Base-by-base conservation (phyloP, 139 green algal genomes). In the Chlamydomonas sphaeroides region DNA sequence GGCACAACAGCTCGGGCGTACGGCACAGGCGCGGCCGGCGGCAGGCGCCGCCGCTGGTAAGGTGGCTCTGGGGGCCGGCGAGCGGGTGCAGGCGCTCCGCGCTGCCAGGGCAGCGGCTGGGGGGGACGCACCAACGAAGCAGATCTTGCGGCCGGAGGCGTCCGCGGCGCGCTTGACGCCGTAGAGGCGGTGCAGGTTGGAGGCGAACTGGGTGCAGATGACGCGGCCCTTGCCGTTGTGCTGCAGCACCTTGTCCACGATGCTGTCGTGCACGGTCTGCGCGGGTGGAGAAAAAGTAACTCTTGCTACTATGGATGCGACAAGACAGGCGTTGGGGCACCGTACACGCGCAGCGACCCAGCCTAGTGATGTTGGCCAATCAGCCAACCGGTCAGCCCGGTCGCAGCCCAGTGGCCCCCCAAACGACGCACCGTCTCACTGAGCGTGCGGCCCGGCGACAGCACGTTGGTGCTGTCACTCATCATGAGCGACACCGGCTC, bases 401-500 rank as follows among this genome's bases (percentile, higher is more conserved):
- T n/a, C n/a, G n/a, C n/a, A n/a, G n/a, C n/a, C n/a, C n/a, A n/a
- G n/a, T n/a, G n/a, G n/a, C n/a, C n/a, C n/a, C n/a, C n/a, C n/a
- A n/a, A n/a, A n/a, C n/a, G 23, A 67, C 74, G 26, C 63, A 83
- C 77, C 53, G 42, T 61, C 86, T 99, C 97, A 35, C 90, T 95
- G 15, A 79, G 86, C 18, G 97, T 99, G 39, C 97, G 86, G 0
- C 97, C 97, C 0, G 95, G 93, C 1, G 95, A 92, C 70, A 99
- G 89, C 76, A 98, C 96, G 87, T 99, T 99, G 73, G 97, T 99
- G 49, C 93, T 98, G 90, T 99, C 97, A 18, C 84, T 95, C 97
- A 99, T 99, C 88, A 99, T 95, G 39, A 98, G 88, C 20, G 90
- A 84, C 33, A 97, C 92, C 20, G 91, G 89, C 90, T 98, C 95